phyloP scores from a whole-genome alignment of 805 yeast species.

The Tanozyma kutaoensis region DNA sequence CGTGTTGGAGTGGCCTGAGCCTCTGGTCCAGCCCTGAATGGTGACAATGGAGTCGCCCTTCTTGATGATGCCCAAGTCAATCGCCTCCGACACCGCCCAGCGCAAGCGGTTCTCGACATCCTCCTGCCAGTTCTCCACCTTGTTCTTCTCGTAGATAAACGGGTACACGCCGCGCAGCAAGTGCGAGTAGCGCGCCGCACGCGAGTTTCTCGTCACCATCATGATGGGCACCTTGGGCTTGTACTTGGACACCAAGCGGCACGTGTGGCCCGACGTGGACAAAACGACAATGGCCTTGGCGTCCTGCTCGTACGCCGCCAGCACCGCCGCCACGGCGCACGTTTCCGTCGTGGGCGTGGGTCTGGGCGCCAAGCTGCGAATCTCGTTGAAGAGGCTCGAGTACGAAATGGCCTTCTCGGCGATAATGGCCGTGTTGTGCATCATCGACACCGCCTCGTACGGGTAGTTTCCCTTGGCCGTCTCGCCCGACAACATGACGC shows the following conservation, averaged over 20 bases:
- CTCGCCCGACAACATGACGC: constrained; percentile 99
- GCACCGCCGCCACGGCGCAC: constrained; percentile 91
- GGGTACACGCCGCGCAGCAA: constrained; percentile 98
- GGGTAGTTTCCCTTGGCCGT: constrained; percentile 99
- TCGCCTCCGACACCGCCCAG: constrained; percentile 86
- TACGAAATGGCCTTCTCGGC: constrained; percentile 97
- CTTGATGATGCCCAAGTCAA: constrained; percentile 69
- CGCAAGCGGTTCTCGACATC: constrained; percentile 93
- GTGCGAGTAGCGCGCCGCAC: constrained; percentile 91
- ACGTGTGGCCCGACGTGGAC: constrained; percentile 90
- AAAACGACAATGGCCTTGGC: constrained; percentile 96
- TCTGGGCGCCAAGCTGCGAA: constrained; percentile 71
- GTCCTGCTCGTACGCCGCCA: constrained; percentile 90
- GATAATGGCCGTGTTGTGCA: constrained; percentile 93
- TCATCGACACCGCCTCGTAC: constrained; percentile 92
- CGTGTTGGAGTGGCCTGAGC: constrained; percentile 98
- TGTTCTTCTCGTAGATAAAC: constrained; percentile 60
- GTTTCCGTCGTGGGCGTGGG: constrained; percentile 95
- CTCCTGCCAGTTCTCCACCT: constrained; percentile 79
- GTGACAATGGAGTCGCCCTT: constrained; percentile 87
- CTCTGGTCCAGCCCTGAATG: constrained; percentile 98
- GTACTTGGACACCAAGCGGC: constrained; percentile 93
- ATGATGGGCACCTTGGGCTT: constrained; percentile 95
- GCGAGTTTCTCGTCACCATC: constrained; percentile 93
- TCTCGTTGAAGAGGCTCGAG: constrained; percentile 70